phyloP scores from a whole-genome alignment of 192 early-diverging fungal species.

The Coemansia guatemalensis region DNA sequence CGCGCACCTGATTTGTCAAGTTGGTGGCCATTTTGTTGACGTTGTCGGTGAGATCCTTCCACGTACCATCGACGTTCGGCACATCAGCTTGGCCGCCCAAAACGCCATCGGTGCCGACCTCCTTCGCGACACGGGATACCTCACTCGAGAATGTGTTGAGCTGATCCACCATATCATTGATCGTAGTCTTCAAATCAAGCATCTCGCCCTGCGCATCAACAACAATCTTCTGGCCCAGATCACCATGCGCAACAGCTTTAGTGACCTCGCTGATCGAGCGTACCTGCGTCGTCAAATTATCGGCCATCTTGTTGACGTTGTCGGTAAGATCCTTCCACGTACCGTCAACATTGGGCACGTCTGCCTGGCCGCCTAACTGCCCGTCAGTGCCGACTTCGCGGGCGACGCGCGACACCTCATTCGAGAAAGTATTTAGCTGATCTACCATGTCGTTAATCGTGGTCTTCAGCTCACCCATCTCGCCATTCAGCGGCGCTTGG shows the following conservation, averaged over 20 bases:
- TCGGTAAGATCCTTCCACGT: conserved; percentile 70
- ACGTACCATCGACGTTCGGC: conserved; percentile 58
- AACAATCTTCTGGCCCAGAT: conserved; percentile 58
- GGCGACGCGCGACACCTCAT: conserved; percentile 74
- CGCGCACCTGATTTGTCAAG: conserved; percentile 63
- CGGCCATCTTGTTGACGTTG: conserved; percentile 72
- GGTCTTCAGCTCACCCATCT: conserved; percentile 68
- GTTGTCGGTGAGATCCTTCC: conserved; percentile 64
- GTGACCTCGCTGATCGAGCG: conserved; percentile 63
- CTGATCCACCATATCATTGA: conserved; percentile 67
- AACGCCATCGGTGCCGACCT: conserved; percentile 59
- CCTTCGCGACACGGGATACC: conserved; percentile 60
- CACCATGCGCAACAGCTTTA: conserved; percentile 65
- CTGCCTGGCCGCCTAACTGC: conserved; percentile 59
- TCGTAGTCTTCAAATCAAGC: conserved; percentile 60
- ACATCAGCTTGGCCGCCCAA: conserved; percentile 61
- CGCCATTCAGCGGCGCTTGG: conserved; percentile 63
- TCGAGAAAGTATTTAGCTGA: conserved; percentile 58
- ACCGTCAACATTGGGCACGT: conserved; percentile 60
- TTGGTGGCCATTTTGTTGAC: conserved; percentile 70
- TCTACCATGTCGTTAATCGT: conserved; percentile 76
- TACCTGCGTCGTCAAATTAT: conserved; percentile 62
- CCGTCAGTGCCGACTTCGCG: conserved; percentile 73
- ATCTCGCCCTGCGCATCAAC: conserved; percentile 65
- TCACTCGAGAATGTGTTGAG: conserved; percentile 62